Evolutionary conservation across 225 moss, liverwort and hornwort genomes (phyloP).

Genomic region (Pseudoscleropodium purum): DNA sequence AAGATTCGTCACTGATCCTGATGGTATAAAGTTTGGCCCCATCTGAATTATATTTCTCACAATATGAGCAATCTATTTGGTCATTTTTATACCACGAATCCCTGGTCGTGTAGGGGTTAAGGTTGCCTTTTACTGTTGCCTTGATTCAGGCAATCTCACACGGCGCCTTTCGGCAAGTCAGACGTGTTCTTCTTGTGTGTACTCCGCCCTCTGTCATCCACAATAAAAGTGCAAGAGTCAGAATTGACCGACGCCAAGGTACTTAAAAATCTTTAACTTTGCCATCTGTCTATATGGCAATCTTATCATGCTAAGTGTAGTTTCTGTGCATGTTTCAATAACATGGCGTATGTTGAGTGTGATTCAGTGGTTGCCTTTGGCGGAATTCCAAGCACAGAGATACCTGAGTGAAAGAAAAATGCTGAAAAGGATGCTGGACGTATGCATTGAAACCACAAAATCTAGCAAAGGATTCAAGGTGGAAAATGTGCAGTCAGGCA

Average conservation of each 20-base stretch:
- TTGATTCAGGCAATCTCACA: constrained; percentile 35
- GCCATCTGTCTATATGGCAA: neutral
- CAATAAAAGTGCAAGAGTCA: constrained; percentile 19
- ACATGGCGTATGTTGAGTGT: neutral
- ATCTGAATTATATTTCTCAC: neutral
- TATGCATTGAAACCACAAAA: constrained; percentile 6
- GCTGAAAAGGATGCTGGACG: constrained; percentile 45
- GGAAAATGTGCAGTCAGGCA: constrained; percentile 26
- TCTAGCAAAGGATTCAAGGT: constrained; percentile 9
- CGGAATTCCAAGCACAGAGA: constrained; percentile 17
- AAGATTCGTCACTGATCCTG: neutral
- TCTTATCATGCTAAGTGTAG: neutral
- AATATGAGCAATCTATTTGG: neutral
- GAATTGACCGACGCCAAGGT: constrained; percentile 33
- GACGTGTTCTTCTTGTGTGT: constrained; percentile 44
- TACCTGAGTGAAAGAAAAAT: constrained; percentile 24
- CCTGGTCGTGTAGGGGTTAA: neutral
- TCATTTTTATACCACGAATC: neutral
- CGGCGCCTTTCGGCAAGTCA: constrained; percentile 30
- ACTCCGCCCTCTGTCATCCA: constrained; percentile 17
- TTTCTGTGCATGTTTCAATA: neutral
- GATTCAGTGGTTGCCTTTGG: constrained; percentile 28
- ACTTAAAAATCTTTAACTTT: neutral
- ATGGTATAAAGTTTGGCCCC: neutral
- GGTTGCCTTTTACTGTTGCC: neutral